These are phyloP conservation scores for Colletotrichum godetiae DNA, from an alignment of 2,329 filamentous ascomycete genomes.

Conservation along the genomic window DNA sequence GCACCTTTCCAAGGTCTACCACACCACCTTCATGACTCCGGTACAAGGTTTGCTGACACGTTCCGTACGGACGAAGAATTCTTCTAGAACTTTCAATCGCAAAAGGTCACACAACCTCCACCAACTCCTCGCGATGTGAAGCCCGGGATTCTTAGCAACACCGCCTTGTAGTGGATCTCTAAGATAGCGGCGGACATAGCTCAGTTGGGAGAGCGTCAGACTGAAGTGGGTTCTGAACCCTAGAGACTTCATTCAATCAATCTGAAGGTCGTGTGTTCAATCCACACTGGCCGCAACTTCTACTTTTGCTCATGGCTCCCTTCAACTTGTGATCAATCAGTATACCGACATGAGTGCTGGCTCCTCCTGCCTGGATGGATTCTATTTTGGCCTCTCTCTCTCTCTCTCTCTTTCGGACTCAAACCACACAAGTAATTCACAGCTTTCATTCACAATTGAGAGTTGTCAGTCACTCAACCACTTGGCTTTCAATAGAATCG, in stretches of 20 bases:
- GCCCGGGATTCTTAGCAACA: not conserved
- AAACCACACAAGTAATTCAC: too few relatives aligned
- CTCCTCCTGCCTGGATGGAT: too few relatives aligned
- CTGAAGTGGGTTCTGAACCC: conserved; percentile 29
- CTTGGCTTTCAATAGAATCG: too few relatives aligned
- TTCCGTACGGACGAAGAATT: not conserved
- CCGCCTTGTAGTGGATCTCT: rapidly evolving
- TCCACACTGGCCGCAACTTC: conserved; percentile 35
- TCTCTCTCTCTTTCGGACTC: too few relatives aligned
- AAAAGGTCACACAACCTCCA: not conserved
- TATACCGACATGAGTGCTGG: too few relatives aligned
- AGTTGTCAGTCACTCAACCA: too few relatives aligned
- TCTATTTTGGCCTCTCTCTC: too few relatives aligned
- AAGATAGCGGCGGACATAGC: conserved; percentile 35
- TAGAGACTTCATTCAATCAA: conserved; percentile 31
- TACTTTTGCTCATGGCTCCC: not conserved
- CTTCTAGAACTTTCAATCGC: not conserved
- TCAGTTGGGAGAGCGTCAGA: conserved; percentile 36
- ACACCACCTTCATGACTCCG: conserved; percentile 10
- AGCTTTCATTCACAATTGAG: too few relatives aligned
- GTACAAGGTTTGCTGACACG: not conserved
- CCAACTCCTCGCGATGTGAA: not conserved
- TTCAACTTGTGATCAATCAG: too few relatives aligned
- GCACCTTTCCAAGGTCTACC: not conserved
- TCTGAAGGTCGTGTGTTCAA: too few relatives aligned